Evolutionary conservation across 345 rosid species (phyloP).

Genomic region (Melastoma malabathricum): DNA sequence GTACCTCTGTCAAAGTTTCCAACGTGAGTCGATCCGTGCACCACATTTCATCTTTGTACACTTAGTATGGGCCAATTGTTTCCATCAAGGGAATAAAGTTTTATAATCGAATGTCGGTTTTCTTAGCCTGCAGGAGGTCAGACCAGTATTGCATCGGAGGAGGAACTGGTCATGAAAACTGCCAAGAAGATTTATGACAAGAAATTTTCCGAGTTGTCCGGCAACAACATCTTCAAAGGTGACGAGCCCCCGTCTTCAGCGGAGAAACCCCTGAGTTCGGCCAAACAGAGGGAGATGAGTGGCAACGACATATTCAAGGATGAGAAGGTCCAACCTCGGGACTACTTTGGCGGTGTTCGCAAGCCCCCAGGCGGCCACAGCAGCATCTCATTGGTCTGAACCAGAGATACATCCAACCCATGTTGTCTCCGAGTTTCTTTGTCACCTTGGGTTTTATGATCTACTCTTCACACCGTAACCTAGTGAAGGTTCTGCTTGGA

Average conservation of each 20-base stretch:
- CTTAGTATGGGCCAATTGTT: background rate
- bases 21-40: conserved; percentile 7
- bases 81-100: background rate
- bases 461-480: too few species aligned
- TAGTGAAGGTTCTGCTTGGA: too few species aligned
- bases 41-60: background rate
- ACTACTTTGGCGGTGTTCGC: conserved; percentile 89
- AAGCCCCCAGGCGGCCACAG: conserved; percentile 98
- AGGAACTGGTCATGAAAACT: conserved; percentile 46
- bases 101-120: conserved; percentile 7
- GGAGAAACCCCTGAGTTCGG: conserved; percentile 55
- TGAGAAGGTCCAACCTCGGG: conserved; percentile 76
- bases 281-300: conserved; percentile 72
- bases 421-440: too few species aligned
- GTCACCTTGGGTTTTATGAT: too few species aligned
- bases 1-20: conserved; percentile 20
- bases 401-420: too few species aligned
- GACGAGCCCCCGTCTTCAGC: conserved; percentile 38
- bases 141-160: conserved; percentile 13
- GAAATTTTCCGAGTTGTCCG: conserved; percentile 73
- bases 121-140: conserved; percentile 37
- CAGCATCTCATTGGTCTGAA: conserved; percentile 79
- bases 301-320: conserved; percentile 81
- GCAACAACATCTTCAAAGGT: conserved; percentile 76
- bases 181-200: conserved; percentile 73